Evolutionary conservation across 148 eudicot species (phyloP), one percentile per base, ranked within the genome.

Genomic region (Tetragonia tetragonoides): DNA sequence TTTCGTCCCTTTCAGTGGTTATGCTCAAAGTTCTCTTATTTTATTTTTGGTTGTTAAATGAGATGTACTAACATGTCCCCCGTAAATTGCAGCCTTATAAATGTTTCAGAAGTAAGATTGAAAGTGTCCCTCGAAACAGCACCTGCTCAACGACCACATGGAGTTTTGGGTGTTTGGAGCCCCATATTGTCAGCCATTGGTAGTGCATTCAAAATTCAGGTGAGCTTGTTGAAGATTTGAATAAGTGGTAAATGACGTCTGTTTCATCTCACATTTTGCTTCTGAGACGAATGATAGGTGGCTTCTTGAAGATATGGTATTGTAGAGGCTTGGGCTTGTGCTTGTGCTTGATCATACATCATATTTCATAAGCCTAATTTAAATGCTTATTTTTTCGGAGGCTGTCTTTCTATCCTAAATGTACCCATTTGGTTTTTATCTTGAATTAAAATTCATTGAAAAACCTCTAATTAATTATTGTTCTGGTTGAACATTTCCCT

Each of bases 161-260:
- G 99, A 78, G 95, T 91, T 64, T 87, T 95, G 74, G 99, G 99
- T 40, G 93, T 95, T 49, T 95, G 99, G 99, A 92, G 99, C 69
- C 99, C 99, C 69, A 74, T 95, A 76, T 83, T 95, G 75, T 95
- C 99, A 60, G 99, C 99, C 63, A 83, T 95, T 80, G 99, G 99
- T 68, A 95, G 90, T 86, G 97, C 97, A 65, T 93, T 95, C 74
- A 95, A 91, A 87, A 87, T 95, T 84, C 99, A 95, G 93, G 99
- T 95, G 75, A 73, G 83, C 24, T 77, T 68, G 49, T 60, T 68
- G 54, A n/a, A 72, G 37, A 44, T 69, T 61, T 44, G 17, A 40
- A 69, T 10, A 60, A 18, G 7, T 10, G 17, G 20, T 9, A 51
- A 41, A 24, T 72, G 24, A n/a, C 23, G 6, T 67, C 72, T 54